Evolutionary conservation across 108 stramenopile species (phyloP).

Genomic region (Pinguiococcus pyrenoidosus): DNA sequence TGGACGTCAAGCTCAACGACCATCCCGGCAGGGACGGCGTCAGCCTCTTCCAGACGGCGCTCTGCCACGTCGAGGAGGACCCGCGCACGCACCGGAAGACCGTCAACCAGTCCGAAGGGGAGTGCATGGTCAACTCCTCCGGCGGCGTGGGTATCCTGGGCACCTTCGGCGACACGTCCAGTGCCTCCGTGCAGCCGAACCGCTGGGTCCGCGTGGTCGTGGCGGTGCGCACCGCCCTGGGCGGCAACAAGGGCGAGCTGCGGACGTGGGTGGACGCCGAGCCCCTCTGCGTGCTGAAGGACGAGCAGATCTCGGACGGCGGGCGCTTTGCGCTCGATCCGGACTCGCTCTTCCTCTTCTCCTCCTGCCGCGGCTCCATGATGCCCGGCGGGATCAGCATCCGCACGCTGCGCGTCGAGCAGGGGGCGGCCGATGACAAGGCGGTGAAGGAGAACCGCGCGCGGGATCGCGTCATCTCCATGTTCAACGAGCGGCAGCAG

Average conservation of each 20-base stretch:
- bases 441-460: slow-evolving; percentile 11
- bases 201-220: slow-evolving; percentile 11
- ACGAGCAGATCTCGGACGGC: slow-evolving; percentile 1
- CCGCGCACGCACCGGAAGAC: slow-evolving; percentile 10
- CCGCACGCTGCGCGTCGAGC: slow-evolving; percentile 10
- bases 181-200: slow-evolving; percentile 2
- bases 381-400: slow-evolving; percentile 15
- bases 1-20: slow-evolving; percentile 14
- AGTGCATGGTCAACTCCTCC: slow-evolving; percentile 13
- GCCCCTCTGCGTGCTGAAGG: slow-evolving; percentile 1
- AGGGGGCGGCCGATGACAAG: background rate
- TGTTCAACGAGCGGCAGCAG: slow-evolving; percentile 15
- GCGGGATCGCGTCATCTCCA: slow-evolving; percentile 9
- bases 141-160: slow-evolving; percentile 20
- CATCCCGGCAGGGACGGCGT: slow-evolving; percentile 8
- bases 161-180: slow-evolving; percentile 13
- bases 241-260: slow-evolving; percentile 7
- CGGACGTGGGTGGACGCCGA: slow-evolving; percentile 18
- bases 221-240: slow-evolving; percentile 1
- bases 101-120: slow-evolving; percentile 21
- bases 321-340: slow-evolving; percentile 20
- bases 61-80: slow-evolving; percentile 16
- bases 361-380: slow-evolving; percentile 7
- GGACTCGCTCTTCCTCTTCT: slow-evolving; percentile 9
- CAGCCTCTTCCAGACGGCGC: slow-evolving; percentile 13